Evolutionary conservation across 116 monocot species (phyloP).

Genomic region (Dioscorea cayenensis): DNA sequence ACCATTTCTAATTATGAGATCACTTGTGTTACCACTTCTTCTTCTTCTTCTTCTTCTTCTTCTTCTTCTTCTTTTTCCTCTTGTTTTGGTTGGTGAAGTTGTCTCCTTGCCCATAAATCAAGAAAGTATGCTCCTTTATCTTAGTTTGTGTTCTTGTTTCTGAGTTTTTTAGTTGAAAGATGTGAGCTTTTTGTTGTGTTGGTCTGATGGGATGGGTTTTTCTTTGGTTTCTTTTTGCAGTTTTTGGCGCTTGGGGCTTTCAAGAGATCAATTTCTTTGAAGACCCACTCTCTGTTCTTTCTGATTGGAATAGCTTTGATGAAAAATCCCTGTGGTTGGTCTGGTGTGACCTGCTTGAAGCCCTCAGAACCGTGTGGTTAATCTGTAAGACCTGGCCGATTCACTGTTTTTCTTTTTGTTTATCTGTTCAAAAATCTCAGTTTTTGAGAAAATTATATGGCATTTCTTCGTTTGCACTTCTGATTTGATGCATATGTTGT

Average conservation of each 20-base stretch:
- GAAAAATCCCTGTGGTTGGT: slow-evolving; percentile 74
- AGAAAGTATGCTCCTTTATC: slow-evolving; percentile 28
- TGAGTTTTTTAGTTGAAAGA: background rate
- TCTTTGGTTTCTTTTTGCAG: slow-evolving; percentile 24
- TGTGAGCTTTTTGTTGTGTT: background rate
- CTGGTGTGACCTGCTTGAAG: slow-evolving; percentile 58
- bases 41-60: no score
- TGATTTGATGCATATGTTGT: background rate
- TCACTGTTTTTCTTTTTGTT: background rate
- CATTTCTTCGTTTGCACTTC: background rate
- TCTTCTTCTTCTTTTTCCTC: slow-evolving; percentile 26
- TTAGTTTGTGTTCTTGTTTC: background rate
- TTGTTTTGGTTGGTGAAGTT: slow-evolving; percentile 26
- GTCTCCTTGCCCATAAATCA: slow-evolving; percentile 14
- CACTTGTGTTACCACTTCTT: slow-evolving; percentile 18
- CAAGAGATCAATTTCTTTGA: slow-evolving; percentile 68
- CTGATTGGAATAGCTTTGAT: slow-evolving; percentile 49
- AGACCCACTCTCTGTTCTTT: slow-evolving; percentile 58
- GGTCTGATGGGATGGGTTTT: background rate
- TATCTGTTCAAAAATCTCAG: background rate
- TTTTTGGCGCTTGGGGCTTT: slow-evolving; percentile 53
- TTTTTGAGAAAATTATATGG: background rate
- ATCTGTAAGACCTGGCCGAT: slow-evolving; percentile 49
- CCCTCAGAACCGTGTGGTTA: slow-evolving; percentile 38
- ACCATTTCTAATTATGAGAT: slow-evolving; percentile 19